Evolutionary conservation across 1,284 basidiomycete genomes (phyloP), one percentile per base, ranked within the genome.

Genomic region (Gastroboletus turbinatus): DNA sequence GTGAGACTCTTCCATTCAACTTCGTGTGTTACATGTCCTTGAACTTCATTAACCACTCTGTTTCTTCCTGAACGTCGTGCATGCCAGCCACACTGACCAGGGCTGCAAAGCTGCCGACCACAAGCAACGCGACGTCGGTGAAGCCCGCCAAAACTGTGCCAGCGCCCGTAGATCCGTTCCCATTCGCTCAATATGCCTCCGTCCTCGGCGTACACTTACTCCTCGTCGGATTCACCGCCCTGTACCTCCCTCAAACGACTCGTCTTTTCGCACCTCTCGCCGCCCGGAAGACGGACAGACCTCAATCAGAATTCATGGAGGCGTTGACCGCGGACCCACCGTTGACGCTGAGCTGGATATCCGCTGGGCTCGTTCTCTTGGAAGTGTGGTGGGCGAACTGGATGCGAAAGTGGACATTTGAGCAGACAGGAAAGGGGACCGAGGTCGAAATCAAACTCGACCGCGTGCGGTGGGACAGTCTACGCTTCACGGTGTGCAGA

Each of bases 311-410:
- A 19, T 84, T 89, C 65, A 72, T 92, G 21, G 82, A 82, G 25
- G 75, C 83, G 1, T 69, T 94, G 57, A 93, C 92, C 2, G 68
- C 76, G 16, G 81, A 79, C 62, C 88, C 91, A 2, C 67, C 75
- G 2, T 71, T 75, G 23, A 92, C 90, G 0, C 71, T 90, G 42
- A 64, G 75, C 7, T 91, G 85, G 76, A 75, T 87, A 44, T 82
- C 80, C 50, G 66, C 71, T 0, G 92, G 90, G 2, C 76, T 80
- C 0, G 63, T 73, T 4, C 55, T 90, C 4, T 70, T 91, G 42
- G 83, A 90, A 65, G 72, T 73, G 9, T 92, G 89, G 87, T 93
- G 90, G 88, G 87, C 82, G 2, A 79, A 80, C 7, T 88, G 83
- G 78, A 64, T 90, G 59, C 73, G 80, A 50, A 58, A 70, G 29